Evolutionary conservation across 2,329 filamentous ascomycete genomes (phyloP), one percentile per base, ranked within the genome.

Genomic region (Aspergillus latus): DNA sequence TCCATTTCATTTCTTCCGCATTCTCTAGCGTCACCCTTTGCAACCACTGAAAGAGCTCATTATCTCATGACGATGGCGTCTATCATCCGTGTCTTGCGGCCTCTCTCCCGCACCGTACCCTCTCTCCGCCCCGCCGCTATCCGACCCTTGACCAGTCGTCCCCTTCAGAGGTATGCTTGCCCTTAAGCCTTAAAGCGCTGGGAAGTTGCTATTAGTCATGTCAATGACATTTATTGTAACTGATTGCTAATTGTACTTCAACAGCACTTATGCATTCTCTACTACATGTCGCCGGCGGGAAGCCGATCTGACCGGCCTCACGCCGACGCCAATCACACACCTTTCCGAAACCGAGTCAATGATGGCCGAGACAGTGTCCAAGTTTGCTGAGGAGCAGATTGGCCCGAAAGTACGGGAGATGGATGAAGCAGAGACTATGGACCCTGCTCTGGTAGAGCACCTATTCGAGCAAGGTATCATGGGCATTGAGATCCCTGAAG

Each of bases 381-480:
- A 94, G 75, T 97, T 97, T 68, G 92, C 94, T 62, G 86, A 85
- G 70, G 92, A 97, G 54, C 84, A 92, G 30, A 88, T 99, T 64
- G 84, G 92, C 50, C 94, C 94, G 53, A 93, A 92, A 74, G 92
- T 90, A 9, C 89, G 94, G 56, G 92, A 96, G 15, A 99, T 99
- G 94, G 94, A 99, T 73, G 94, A 99, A 81, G 88, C 88, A 30
- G 94, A 99, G 81, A 76, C 83, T 56, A 97, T 99, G 94, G 94
- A 97, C 73, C 87, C 90, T 0, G 73, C 82, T 1, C 76, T 99
- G 6, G 88, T 99, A 5, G 92, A 96, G 79, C 89, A 94, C 76
- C 84, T 96, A 51, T 99, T 99, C 68, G 94, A 99, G 80, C 92
- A 97, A 73, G 94, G 94, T 0, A 80, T 99, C 49, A 99, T 99